Evolutionary conservation across 495 filamentous ascomycete genomes (phyloP), one percentile per base, ranked within the genome.

Genomic region (Penicillium lagena): DNA sequence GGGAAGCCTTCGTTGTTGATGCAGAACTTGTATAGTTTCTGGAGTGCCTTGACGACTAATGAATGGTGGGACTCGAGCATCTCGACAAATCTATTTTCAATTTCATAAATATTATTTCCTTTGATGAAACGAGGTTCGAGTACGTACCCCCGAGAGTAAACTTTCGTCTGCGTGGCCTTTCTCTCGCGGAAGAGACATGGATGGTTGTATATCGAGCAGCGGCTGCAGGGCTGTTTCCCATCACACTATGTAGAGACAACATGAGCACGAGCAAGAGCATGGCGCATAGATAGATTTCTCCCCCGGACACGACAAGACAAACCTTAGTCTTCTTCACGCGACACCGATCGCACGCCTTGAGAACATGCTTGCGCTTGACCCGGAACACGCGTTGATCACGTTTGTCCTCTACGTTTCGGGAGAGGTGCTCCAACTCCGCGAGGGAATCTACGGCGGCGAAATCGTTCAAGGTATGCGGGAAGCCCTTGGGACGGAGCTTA

Each of bases 301-400:
- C 22, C 22, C 17, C 1, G 4, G 22, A 22, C 22, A 22, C 3
- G 22, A 22, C 22, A 22, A 32, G 34, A 61, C 56, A 41, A 37
- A 71, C 70, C 56, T 73, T 73, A 31, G 70, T 70, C 54, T 73
- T 73, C 47, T 73, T 73, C 15, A 73, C 67, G 45, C 70, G 59
- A 48, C 70, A 73, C 9, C 68, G 67, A 60, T 73, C 70, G 43
- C 70, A 73, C 1, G 70, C 70, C 39, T 71, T 73, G 9, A 72
- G 45, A 13, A 73, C 70, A 62, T 73, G 70, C 48, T 73, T 73
- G 31, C 70, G 63, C 46, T 73, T 73, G 37, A 71, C 68, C n/a
- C 70, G 68, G 45, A 72, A 73, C 12, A 73, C 64, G 11, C 68
- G 68, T 35, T 68, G 68, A 34, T 71, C 60, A 9, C 59, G 60